Evolutionary conservation across 768 basidiomycete species (phyloP).

Genomic region (Kwoniella newhampshirensis): DNA sequence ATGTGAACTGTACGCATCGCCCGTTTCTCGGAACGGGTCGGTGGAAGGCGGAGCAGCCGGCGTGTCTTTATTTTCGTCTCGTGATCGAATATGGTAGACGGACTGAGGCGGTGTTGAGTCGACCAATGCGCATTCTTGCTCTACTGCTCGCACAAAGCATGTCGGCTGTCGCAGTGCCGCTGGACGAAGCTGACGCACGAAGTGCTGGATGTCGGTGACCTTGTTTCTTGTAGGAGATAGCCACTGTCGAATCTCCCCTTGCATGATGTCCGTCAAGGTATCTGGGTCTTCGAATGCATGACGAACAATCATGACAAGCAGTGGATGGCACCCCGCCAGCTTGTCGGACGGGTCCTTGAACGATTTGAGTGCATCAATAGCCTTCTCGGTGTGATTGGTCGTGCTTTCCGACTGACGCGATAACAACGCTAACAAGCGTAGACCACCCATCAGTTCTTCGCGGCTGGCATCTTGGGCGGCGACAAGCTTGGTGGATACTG

Average conservation of each 20-base stretch:
- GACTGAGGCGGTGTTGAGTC: constrained; percentile 61
- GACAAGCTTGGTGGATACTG: constrained; percentile 73
- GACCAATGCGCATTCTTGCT: constrained; percentile 69
- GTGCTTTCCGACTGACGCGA: constrained; percentile 64
- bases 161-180: constrained; percentile 78
- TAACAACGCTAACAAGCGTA: constrained; percentile 80
- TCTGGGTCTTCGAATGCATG: constrained; percentile 79
- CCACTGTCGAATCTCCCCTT: constrained; percentile 76
- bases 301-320: constrained; percentile 83
- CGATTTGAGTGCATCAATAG: constrained; percentile 63
- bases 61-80: constrained; percentile 39
- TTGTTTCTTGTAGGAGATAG: constrained; percentile 67
- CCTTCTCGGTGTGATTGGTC: constrained; percentile 51
- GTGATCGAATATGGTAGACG: constrained; percentile 64
- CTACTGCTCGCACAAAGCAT: constrained; percentile 71
- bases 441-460: constrained; percentile 76
- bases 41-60: constrained; percentile 1
- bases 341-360: constrained; percentile 63
- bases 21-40: constrained; percentile 24
- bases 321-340: constrained; percentile 67
- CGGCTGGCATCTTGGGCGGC: constrained; percentile 64
- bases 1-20: not conserved
- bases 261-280: constrained; percentile 68
- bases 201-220: constrained; percentile 67
- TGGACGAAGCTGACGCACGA: constrained; percentile 71